phyloP scores from a whole-genome alignment of 495 filamentous ascomycete genomes.

The Xylaria cubensis region DNA sequence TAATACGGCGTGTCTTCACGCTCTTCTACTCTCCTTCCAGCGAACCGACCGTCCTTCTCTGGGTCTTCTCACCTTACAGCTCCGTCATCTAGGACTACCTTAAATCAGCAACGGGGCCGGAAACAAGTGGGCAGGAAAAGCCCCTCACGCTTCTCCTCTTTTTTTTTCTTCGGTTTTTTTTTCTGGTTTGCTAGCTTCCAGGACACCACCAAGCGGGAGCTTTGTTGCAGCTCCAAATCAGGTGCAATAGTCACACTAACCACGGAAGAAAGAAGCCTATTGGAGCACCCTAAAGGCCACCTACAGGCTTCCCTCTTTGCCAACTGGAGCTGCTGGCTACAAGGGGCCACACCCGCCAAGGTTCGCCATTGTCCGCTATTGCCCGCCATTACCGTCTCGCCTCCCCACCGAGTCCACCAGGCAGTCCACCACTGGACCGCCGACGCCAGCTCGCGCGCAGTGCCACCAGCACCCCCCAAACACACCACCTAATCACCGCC shows the following conservation, averaged over 20 bases:
- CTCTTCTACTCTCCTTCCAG: background rate
- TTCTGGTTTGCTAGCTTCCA: background rate
- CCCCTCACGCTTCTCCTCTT: constrained; percentile 15
- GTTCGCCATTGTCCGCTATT: constrained; percentile 13
- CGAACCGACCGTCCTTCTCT: background rate
- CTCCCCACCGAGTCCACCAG: constrained; percentile 27
- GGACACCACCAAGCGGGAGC: constrained; percentile 10
- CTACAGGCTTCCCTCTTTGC: background rate
- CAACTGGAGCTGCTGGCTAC: constrained; percentile 9
- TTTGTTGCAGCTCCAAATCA: constrained; percentile 1
- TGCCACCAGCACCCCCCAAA: background rate
- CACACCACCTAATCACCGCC: background rate
- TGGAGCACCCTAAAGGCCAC: constrained; percentile 8
- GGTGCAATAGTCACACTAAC: constrained; percentile 5
- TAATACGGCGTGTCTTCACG: background rate
- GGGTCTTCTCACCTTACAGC: background rate
- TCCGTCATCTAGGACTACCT: background rate
- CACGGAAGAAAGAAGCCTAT: constrained; percentile 11
- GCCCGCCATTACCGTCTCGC: constrained; percentile 13
- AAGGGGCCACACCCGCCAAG: constrained; percentile 19
- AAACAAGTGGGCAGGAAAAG: constrained; percentile 11
- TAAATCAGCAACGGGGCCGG: constrained; percentile 7
- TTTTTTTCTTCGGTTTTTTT: background rate
- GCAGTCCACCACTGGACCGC: constrained; percentile 8
- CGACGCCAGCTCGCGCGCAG: background rate